Percentiles rank a stretch among this genome's conserved stretches.
Conservation (phyloP, 225 moss, liverwort and hornwort species). For the Physcomitrellopsis africana region DNA sequence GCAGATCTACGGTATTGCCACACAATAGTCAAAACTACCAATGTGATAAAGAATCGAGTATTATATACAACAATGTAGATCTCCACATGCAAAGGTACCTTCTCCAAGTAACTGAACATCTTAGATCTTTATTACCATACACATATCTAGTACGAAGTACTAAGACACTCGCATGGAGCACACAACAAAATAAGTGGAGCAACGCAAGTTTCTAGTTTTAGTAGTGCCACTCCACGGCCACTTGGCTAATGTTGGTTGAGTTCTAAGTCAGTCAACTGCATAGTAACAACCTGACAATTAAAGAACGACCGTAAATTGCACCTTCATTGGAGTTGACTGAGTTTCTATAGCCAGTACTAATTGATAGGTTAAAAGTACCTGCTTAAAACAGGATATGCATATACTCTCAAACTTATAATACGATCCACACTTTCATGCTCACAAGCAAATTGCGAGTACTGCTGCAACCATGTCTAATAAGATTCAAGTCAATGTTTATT, state of each 20-base stretch:
- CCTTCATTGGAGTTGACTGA: too few relatives aligned
- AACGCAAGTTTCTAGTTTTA: background rate
- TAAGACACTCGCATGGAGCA: background rate
- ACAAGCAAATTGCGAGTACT: constrained; percentile 10
- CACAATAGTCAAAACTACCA: constrained; percentile 11
- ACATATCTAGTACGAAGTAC: background rate
- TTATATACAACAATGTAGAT: background rate
- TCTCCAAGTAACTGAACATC: too few relatives aligned
- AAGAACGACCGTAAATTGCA: constrained; percentile 5
- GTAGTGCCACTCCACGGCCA: background rate
- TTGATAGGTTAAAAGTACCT: background rate
- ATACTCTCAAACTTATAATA: too few relatives aligned
- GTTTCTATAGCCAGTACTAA: too few relatives aligned
- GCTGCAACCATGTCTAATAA: background rate
- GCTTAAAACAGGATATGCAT: background rate
- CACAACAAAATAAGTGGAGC: background rate
- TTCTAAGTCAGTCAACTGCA: background rate
- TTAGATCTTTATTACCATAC: background rate
- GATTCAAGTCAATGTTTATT: background rate
- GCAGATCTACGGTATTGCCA: constrained; percentile 61
- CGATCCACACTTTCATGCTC: background rate
- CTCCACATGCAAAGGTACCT: background rate
- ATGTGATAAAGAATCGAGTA: constrained; percentile 16
- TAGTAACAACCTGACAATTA: background rate
- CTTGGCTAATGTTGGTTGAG: background rate